Evolutionary conservation across 2,329 filamentous ascomycete genomes (phyloP).

Genomic region (Aspergillus sp.): DNA sequence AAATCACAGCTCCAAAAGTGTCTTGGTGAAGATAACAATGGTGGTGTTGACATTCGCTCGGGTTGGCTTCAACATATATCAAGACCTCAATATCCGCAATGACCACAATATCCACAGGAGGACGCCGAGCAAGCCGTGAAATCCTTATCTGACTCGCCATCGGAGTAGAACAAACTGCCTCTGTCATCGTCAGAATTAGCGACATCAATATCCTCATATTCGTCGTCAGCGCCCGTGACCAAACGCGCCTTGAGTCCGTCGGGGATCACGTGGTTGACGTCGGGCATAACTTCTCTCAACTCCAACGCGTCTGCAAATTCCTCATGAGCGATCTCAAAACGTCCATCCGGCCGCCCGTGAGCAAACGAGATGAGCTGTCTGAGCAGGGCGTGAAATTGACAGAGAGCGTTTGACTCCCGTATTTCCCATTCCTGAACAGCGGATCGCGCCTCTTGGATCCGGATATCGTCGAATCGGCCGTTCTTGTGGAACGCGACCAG

Average conservation of each 20-base stretch:
- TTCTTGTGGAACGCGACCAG: slow-evolving; percentile 51
- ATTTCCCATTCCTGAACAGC: slow-evolving; percentile 42
- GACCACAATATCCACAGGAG: background rate
- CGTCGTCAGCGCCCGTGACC: background rate
- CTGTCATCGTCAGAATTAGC: background rate
- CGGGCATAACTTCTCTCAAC: slow-evolving; percentile 18
- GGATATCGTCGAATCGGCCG: slow-evolving; percentile 45
- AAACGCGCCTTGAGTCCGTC: background rate
- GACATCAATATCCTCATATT: background rate
- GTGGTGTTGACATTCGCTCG: too few relatives aligned
- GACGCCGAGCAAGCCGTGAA: background rate
- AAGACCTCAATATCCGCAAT: background rate
- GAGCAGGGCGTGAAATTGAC: slow-evolving; percentile 19
- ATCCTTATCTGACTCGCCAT: background rate
- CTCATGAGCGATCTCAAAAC: slow-evolving; percentile 26
- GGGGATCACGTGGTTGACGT: background rate
- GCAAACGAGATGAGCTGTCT: slow-evolving; percentile 23
- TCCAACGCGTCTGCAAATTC: slow-evolving; percentile 30
- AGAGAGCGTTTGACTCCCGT: slow-evolving; percentile 25
- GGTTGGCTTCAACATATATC: too few relatives aligned
- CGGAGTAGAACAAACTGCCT: background rate
- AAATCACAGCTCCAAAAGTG: too few relatives aligned
- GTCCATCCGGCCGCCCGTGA: slow-evolving; percentile 15
- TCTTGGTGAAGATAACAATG: too few relatives aligned
- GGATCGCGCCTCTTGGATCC: slow-evolving; percentile 37